Base-by-base conservation (phyloP, 1,284 basidiomycete species). In the Takashimella tepidaria region DNA sequence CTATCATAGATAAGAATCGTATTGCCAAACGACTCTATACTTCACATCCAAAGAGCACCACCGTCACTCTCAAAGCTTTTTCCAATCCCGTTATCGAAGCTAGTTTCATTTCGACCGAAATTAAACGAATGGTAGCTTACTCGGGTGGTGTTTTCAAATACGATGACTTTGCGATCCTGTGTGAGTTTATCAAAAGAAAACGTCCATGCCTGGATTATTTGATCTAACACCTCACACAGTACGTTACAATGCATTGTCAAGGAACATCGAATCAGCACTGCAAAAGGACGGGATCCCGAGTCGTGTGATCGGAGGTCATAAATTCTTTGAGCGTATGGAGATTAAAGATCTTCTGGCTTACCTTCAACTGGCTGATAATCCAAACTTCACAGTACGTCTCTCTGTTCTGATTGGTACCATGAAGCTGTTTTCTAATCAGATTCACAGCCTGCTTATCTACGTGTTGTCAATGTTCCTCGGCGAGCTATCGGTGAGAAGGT, bases 331-430 rank as follows among this genome's bases (percentile, higher is more conserved):
- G 58, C 84, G 90, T 6, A 72, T 82, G 60, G 88, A 89, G 78
- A 82, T 96, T 68, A 92, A 92, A 76, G 89, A 92, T 69, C 63
- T 93, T 21, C 76, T 95, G n/a, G 86, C 88, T 1, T 95, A 95
- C 72, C 76, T 92, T 1, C 89, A 91, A 67, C 78, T 95, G 1
- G 80, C 87, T 1, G 89, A 92, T 62, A 95, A 95, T 68, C 84
- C 88, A 0, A 76, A 80, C 12, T 93, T 87, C 64, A 79, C 79
- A 4, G 72, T 72, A 44, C 58, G 71, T 50, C 24, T n/a, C 11
- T 31, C 12, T 37, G 0, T 2, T n/a, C 3, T 41, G 12, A 6
- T 23, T 41, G 40, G 26, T 43, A 16, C 4, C 13, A 13, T n/a
- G 41, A 24, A 45, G 21, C 31, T 41, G 24, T n/a, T n/a, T n/a